Evolutionary conservation across 129 eudicot genomes (phyloP).

Genomic region (Glebionis coronaria): DNA sequence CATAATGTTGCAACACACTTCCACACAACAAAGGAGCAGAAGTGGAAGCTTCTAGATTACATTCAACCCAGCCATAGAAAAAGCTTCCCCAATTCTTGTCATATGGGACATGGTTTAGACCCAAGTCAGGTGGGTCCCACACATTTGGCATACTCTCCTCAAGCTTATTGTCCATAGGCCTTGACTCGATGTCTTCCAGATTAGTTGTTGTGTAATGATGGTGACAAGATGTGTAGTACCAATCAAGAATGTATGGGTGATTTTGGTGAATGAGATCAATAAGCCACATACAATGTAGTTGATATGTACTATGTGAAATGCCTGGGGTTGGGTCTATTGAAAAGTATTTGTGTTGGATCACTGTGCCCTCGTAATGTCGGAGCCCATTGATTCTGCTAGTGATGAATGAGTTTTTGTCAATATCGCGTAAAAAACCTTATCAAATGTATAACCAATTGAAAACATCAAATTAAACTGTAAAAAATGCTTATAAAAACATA

Average conservation of each 20-base stretch:
- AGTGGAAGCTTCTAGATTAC: conserved; percentile 66
- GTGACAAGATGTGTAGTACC: conserved; percentile 65
- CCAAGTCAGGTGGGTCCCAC: conserved; percentile 46
- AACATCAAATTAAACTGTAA: too few species aligned
- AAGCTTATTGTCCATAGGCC: conserved; percentile 16
- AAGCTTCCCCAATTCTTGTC: conserved; percentile 61
- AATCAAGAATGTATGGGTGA: conserved; percentile 78
- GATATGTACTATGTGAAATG: not conserved
- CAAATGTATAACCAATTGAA: too few species aligned
- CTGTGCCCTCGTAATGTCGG: conserved; percentile 1
- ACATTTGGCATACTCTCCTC: conserved; percentile 32
- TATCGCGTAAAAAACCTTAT: too few species aligned
- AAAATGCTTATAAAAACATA: too few species aligned
- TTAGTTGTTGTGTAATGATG: conserved; percentile 24
- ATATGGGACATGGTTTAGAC: conserved; percentile 28
- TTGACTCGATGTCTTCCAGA: conserved; percentile 27
- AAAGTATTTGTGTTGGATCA: not conserved
- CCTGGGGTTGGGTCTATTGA: not conserved
- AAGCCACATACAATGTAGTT: conserved; percentile 48
- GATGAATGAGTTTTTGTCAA: too few species aligned
- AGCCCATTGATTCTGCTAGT: conserved; percentile 21
- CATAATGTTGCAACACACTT: conserved; percentile 61
- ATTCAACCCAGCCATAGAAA: conserved; percentile 39
- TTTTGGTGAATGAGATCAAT: conserved; percentile 58
- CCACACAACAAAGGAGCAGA: conserved; percentile 57